Evolutionary conservation across 805 yeast species (phyloP).

Genomic region (Hemisphaericaspora nanyangensis): DNA sequence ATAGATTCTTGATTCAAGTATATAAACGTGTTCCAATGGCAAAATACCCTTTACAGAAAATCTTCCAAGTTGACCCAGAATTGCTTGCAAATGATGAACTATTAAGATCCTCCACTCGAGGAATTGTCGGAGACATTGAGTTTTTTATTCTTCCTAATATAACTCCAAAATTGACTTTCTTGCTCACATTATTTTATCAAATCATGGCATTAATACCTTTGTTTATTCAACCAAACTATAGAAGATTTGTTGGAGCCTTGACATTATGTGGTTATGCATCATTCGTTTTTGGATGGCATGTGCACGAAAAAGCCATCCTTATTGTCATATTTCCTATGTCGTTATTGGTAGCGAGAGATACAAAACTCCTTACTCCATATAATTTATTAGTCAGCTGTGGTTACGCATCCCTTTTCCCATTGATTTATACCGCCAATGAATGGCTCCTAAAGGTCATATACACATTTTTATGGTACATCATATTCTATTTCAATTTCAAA

Average conservation of each 20-base stretch:
- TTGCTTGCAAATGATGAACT: constrained; percentile 30
- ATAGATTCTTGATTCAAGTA: constrained; percentile 58
- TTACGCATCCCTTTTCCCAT: constrained; percentile 83
- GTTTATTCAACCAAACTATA: constrained; percentile 63
- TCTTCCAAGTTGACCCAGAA: constrained; percentile 45
- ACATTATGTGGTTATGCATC: constrained; percentile 90
- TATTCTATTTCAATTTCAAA: constrained; percentile 67
- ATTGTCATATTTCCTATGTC: constrained; percentile 84
- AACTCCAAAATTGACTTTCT: constrained; percentile 71
- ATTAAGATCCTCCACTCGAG: constrained; percentile 56
- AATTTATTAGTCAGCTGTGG: constrained; percentile 74
- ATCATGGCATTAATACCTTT: constrained; percentile 71
- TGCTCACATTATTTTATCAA: constrained; percentile 83
- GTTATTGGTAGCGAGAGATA: constrained; percentile 67
- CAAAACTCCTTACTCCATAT: constrained; percentile 68
- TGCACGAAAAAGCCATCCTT: constrained; percentile 96
- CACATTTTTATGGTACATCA: constrained; percentile 81
- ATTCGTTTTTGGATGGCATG: constrained; percentile 97
- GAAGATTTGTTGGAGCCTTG: constrained; percentile 76
- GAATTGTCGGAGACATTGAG: constrained; percentile 86
- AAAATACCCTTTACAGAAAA: constrained; percentile 22
- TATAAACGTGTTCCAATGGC: constrained; percentile 33
- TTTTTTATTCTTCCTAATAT: constrained; percentile 80
- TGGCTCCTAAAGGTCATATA: constrained; percentile 71
- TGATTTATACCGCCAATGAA: constrained; percentile 76